Conservation (phyloP, 2,329 filamentous ascomycete genomes). For the Hortaea werneckii region DNA sequence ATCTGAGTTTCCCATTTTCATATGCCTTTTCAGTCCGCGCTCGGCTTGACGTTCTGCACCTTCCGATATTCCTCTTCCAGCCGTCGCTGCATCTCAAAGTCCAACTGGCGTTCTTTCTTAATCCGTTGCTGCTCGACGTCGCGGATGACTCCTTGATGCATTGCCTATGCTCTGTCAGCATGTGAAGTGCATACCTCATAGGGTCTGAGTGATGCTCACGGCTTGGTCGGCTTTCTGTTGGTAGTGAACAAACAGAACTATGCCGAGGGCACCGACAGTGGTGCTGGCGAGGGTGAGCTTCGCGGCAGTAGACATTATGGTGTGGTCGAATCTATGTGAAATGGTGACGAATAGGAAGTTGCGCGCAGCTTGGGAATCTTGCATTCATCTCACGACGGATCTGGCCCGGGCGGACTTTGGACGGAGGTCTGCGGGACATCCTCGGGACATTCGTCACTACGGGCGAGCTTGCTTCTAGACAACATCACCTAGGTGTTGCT, state of each 20-base stretch:
- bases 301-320: constrained; percentile 74
- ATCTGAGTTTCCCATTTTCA: constrained; percentile 5
- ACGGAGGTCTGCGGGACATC: background rate
- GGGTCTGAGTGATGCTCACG: constrained; percentile 40
- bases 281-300: constrained; percentile 76
- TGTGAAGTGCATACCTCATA: background rate
- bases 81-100: constrained; percentile 83
- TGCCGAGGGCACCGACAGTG: constrained; percentile 62
- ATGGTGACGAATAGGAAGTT: constrained; percentile 1
- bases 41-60: constrained; percentile 64
- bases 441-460: background rate
- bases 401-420: background rate
- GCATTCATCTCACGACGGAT: background rate
- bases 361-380: background rate
- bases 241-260: constrained; percentile 80
- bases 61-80: constrained; percentile 87
- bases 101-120: constrained; percentile 81
- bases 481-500: background rate
- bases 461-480: constrained; percentile 1
- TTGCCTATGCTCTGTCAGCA: constrained; percentile 50
- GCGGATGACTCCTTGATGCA: constrained; percentile 89
- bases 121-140: constrained; percentile 90
- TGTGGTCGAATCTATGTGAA: background rate
- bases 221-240: constrained; percentile 74
- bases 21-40: constrained; percentile 18